These are phyloP conservation scores for Penicillium hordei DNA, from an alignment of 2,329 filamentous ascomycete species.

Conservation along the genomic window DNA sequence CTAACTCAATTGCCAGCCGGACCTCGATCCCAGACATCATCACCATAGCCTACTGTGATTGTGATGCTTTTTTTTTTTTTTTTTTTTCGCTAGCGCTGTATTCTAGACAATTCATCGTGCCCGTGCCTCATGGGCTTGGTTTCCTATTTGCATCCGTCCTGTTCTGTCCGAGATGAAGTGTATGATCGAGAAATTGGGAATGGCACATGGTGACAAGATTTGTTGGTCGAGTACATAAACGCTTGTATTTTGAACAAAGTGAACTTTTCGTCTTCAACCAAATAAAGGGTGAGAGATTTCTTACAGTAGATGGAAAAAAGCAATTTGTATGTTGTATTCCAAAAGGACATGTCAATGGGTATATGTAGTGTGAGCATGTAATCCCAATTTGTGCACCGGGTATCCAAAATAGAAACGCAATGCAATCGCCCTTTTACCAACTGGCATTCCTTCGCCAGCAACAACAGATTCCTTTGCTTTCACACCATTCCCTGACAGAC, in stretches of 20 bases:
- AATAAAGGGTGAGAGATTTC: not conserved
- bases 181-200: not conserved
- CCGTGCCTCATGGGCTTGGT: not conserved
- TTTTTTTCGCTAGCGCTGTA: not conserved
- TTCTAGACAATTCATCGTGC: not conserved
- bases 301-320: not conserved
- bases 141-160: not conserved
- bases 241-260: not conserved
- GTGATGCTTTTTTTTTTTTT: no score
- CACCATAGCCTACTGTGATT: not conserved
- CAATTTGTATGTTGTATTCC: no score
- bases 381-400: not conserved
- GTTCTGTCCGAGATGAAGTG: not conserved
- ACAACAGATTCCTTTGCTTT: slow-evolving; percentile 82
- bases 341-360: not conserved
- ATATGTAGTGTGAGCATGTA: not conserved
- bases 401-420: not conserved
- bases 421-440: slow-evolving; percentile 6
- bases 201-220: not conserved
- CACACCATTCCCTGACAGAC: slow-evolving; percentile 86
- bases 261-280: not conserved
- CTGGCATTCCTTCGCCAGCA: slow-evolving; percentile 56
- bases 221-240: not conserved
- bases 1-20: not conserved
- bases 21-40: not conserved